Evolutionary conservation across 768 basidiomycete genomes (phyloP), one percentile per base, ranked within the genome.

Genomic region (Lentinula boryana): DNA sequence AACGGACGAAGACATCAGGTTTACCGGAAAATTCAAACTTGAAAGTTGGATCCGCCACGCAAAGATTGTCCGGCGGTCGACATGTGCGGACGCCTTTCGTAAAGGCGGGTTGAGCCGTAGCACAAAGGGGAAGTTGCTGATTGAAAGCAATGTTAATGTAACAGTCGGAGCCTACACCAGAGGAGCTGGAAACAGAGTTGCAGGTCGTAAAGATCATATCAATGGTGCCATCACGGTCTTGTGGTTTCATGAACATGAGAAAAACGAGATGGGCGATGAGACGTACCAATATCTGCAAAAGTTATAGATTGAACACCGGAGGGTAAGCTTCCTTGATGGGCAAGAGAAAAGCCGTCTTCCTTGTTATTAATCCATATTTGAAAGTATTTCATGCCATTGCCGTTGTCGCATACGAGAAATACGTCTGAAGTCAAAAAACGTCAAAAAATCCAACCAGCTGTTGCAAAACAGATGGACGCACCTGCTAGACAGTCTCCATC

Each of bases 401-500:
- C 81, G 60, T 87, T 82, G 62, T 87, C 81, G 69, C 97, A 98
- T 10, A 92, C 84, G 6, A 99, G 78, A 71, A 99, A 96, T 3
- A 98, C 74, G 66, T 99, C 96, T 90, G 63, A 40, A 33, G 5
- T 65, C 38, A 61, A 21, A 62, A 2, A 21, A 18, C 51, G 16
- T 8, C 12, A 6, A 2, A 5, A 4, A 18, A 0, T 1, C 31
- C 7, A 10, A 31, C 15, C 18, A 21, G n/a, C 15, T 21, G 38
- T 7, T 36, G 7, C 61, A 63, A 31, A 52, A 4, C 33, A 35
- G 7, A 21, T 16, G 31, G 40, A 73, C 78, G 63, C 62, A 89
- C 93, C 93, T 63, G 95, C 93, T 3, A 97, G 79, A 71, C 97
- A 98, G 71, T 99, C 97, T 12, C 97, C 97, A 63, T 98, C 85